phyloP scores from a whole-genome alignment of 768 basidiomycete genomes.

The Amanita thiersii region DNA sequence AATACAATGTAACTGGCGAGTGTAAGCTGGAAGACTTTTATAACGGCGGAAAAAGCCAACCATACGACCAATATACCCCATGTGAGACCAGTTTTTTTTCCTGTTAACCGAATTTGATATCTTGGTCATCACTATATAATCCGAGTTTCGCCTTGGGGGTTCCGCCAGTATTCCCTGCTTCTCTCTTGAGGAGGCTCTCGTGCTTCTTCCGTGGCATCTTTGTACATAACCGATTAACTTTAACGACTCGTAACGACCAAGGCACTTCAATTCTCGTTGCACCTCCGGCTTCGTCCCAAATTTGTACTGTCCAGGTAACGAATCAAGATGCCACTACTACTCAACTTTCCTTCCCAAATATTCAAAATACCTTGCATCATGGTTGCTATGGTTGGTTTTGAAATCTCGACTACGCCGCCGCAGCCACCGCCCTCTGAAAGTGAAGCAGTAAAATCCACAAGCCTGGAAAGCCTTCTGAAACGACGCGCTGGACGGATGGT shows the following conservation, averaged over 20 bases:
- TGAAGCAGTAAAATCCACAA: conserved; percentile 25
- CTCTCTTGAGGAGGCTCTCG: too few relatives aligned
- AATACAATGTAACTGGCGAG: too few relatives aligned
- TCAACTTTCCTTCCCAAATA: conserved; percentile 10
- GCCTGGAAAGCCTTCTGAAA: conserved; percentile 27
- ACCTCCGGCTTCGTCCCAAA: not conserved
- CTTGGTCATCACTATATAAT: too few relatives aligned
- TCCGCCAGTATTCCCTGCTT: too few relatives aligned
- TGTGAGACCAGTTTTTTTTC: too few relatives aligned
- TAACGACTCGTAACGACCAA: not conserved
- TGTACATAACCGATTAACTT: not conserved
- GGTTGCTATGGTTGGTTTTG: conserved; percentile 33
- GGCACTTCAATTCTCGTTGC: too few relatives aligned
- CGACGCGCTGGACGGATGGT: conserved; percentile 23
- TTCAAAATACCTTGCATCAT: conserved; percentile 36
- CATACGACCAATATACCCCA: too few relatives aligned
- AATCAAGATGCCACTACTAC: not conserved
- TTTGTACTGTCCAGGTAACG: not conserved
- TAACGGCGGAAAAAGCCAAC: too few relatives aligned
- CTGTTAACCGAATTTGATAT: too few relatives aligned
- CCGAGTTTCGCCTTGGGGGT: too few relatives aligned
- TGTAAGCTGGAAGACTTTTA: too few relatives aligned
- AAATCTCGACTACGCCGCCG: conserved; percentile 38
- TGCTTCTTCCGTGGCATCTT: too few relatives aligned
- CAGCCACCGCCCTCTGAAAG: conserved; percentile 27